These are phyloP conservation scores for Triangularia setosa DNA, from an alignment of 2,329 filamentous ascomycete species.

Conservation along the genomic window DNA sequence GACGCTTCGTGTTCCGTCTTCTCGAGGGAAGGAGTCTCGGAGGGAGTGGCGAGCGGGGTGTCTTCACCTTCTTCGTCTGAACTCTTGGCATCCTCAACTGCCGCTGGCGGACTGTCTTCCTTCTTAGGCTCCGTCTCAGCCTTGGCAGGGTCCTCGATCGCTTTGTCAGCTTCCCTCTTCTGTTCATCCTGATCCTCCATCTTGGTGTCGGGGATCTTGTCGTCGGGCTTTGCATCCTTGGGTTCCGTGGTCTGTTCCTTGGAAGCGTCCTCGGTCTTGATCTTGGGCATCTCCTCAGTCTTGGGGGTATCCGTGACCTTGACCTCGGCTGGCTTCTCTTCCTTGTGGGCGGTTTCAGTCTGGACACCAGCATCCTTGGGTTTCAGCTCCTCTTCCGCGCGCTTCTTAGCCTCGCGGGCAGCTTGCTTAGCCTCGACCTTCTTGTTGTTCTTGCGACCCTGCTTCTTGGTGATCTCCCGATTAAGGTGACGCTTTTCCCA, in stretches of 20 bases:
- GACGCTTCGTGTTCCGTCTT: constrained; percentile 16
- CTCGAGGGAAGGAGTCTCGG: constrained; percentile 22
- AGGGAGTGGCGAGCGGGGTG: constrained; percentile 24
- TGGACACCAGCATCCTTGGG: constrained; percentile 35
- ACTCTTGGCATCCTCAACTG: constrained; percentile 8
- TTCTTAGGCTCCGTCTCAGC: constrained; percentile 12
- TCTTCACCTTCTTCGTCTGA: constrained; percentile 19
- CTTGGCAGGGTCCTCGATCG: constrained; percentile 10
- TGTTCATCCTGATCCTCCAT: constrained; percentile 19
- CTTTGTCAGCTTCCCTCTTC: constrained; percentile 17
- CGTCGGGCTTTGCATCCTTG: constrained; percentile 10
- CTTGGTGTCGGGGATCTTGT: not conserved
- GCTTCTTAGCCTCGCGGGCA: constrained; percentile 27
- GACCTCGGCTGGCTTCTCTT: constrained; percentile 17
- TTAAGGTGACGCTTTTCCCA: constrained; percentile 38
- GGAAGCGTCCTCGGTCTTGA: constrained; percentile 8
- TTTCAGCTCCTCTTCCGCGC: constrained; percentile 27
- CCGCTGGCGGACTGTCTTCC: constrained; percentile 1
- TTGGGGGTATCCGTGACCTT: constrained; percentile 18
- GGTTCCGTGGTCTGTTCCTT: constrained; percentile 20
- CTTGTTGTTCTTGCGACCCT: constrained; percentile 40
- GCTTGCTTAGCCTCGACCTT: constrained; percentile 35
- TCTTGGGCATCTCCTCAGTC: constrained; percentile 21
- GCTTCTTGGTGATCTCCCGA: constrained; percentile 37
- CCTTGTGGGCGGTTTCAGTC: constrained; percentile 32